Evolutionary conservation across 306 rosid species (phyloP).

Genomic region (Oxytropis ochrocephala): DNA sequence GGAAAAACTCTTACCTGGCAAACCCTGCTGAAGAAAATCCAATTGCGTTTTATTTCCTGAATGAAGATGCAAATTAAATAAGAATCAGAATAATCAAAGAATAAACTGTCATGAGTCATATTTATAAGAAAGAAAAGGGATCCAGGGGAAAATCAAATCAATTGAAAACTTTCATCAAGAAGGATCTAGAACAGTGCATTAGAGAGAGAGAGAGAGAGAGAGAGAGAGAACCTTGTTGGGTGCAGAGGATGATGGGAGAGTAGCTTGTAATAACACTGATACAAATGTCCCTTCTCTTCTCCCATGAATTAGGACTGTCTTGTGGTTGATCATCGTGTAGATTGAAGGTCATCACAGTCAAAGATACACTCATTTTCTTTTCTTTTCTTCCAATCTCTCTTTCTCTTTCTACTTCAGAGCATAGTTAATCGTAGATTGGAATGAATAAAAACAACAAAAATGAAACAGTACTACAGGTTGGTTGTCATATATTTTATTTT

Average conservation of each 20-base stretch:
- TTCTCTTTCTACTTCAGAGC: slow-evolving; percentile 26
- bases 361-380: slow-evolving; percentile 70
- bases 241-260: slow-evolving; percentile 85
- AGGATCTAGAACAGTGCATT: slow-evolving; percentile 19
- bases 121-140: too few relatives aligned
- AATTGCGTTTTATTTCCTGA: slow-evolving; percentile 14
- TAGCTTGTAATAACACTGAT: slow-evolving; percentile 73
- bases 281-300: slow-evolving; percentile 85
- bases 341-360: slow-evolving; percentile 94
- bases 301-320: slow-evolving; percentile 95
- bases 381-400: neutral
- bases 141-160: neutral
- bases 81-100: neutral
- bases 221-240: slow-evolving; percentile 65
- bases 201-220: neutral
- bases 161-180: slow-evolving; percentile 12
- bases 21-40: slow-evolving; percentile 88
- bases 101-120: neutral
- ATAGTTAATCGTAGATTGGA: neutral
- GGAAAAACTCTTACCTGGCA: slow-evolving; percentile 61
- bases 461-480: slow-evolving; percentile 5
- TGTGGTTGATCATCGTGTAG: slow-evolving; percentile 78
- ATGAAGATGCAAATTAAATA: too few relatives aligned
- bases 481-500: neutral
- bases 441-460: slow-evolving; percentile 11